Conservation (phyloP, 345 rosid genomes). For the Syzygium aqueum region DNA sequence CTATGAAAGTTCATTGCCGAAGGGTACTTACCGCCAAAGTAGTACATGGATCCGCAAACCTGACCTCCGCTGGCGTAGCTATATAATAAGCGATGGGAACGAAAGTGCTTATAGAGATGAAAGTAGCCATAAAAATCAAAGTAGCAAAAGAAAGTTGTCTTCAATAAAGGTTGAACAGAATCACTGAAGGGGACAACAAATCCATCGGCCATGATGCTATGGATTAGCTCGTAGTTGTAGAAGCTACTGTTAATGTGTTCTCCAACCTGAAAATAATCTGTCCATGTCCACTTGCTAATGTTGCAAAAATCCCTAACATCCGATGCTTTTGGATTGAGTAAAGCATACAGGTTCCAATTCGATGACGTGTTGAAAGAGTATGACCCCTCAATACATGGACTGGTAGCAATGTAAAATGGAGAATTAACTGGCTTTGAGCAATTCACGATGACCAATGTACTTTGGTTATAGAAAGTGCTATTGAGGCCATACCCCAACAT, state of each 20-base stretch:
- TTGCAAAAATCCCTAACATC: not conserved
- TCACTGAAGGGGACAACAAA: not conserved
- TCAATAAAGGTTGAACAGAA: not conserved
- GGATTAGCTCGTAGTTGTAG: not conserved
- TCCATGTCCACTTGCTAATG: not conserved
- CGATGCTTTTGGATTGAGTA: not conserved
- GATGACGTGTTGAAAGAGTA: not conserved
- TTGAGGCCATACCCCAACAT: rapidly evolving
- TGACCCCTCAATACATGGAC: not conserved
- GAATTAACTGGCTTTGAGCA: not conserved
- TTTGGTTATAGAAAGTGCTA: rapidly evolving
- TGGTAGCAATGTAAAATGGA: not conserved
- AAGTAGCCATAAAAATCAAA: not conserved
- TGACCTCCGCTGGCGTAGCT: not conserved
- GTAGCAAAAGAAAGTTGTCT: not conserved
- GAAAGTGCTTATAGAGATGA: not conserved
- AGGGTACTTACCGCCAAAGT: not conserved
- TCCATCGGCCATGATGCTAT: not conserved
- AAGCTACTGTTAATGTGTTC: not conserved
- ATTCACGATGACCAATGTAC: not conserved
- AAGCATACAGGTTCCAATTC: not conserved
- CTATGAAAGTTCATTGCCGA: not conserved
- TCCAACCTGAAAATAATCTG: not conserved
- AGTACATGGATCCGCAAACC: not conserved
- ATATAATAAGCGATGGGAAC: not conserved